A percentile compares a stretch with the other conserved stretches of the same genome.
phyloP scores from a whole-genome alignment of 371 early-diverging fungal species.

The Rhizopus delemar region DNA sequence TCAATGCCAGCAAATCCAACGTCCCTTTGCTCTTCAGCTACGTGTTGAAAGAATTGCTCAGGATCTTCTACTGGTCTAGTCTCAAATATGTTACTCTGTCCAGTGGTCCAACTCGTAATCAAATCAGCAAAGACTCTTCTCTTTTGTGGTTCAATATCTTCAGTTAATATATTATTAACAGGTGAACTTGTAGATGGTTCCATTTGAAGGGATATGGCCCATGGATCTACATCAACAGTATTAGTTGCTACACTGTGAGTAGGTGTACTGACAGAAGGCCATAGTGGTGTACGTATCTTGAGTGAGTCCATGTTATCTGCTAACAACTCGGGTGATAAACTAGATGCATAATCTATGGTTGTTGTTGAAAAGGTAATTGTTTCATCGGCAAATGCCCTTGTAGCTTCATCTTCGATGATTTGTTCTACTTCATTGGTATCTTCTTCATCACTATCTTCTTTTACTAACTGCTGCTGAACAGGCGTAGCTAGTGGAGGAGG shows the following conservation, averaged over 20 bases:
- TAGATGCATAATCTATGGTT: not conserved
- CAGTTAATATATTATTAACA: constrained; percentile 1
- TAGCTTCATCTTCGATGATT: constrained; percentile 47
- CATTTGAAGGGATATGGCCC: constrained; percentile 3
- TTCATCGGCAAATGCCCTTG: constrained; percentile 46
- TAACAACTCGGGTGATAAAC: constrained; percentile 15
- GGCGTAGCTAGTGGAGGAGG: not conserved
- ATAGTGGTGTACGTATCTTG: not conserved
- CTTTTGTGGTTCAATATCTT: constrained; percentile 43
- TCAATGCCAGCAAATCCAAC: constrained; percentile 49
- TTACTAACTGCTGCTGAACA: not conserved
- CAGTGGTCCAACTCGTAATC: constrained; percentile 45
- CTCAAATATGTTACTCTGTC: constrained; percentile 5
- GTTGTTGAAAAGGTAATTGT: constrained; percentile 16
- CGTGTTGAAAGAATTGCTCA: constrained; percentile 32
- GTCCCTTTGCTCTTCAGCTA: constrained; percentile 45
- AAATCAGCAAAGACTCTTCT: constrained; percentile 49
- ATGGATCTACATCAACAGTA: constrained; percentile 18
- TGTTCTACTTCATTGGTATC: constrained; percentile 9
- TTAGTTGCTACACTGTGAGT: constrained; percentile 1
- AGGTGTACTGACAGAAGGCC: constrained; percentile 26
- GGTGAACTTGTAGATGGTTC: constrained; percentile 24
- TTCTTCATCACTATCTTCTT: constrained; percentile 21
- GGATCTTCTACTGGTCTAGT: constrained; percentile 13
- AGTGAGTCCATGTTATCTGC: constrained; percentile 9